Evolutionary conservation across 805 yeast genomes (phyloP), one percentile per base, ranked within the genome.

Genomic region (Komagataella phaffii): DNA sequence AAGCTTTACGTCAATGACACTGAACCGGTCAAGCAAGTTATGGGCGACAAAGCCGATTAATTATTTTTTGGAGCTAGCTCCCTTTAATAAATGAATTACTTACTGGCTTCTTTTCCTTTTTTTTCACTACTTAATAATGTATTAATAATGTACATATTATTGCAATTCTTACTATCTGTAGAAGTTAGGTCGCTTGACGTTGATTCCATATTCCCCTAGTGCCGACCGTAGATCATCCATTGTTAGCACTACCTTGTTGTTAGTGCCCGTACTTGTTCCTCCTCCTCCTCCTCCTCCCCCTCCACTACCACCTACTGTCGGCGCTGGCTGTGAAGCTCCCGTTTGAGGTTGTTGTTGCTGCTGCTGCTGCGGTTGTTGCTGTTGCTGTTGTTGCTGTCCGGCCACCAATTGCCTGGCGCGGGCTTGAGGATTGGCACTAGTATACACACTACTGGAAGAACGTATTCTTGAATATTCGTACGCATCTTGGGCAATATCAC

Each of bases 401-500:
- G 86, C 83, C 60, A 79, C 69, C 51, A 88, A 71, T 36, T 88
- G 91, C 58, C 88, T 77, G 0, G 93, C 95, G 60, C 95, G 74
- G 1, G 81, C 84, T 63, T 87, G 95, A 6, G 96, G 95, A 61
- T 88, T 88, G 47, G 86, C 75, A 3, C 95, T 80, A 59, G 84
- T 83, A 59, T 86, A 82, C n/a, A 90, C 95, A 0, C 96, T 81
- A 10, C 88, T 80, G 3, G 87, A 73, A n/a, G 93, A 87, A 55
- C 98, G 76, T 57, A 93, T 93, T 54, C 98, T 73, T 7, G 96
- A 86, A 63, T 88, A 90, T 64, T 93, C 99, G 63, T 88, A 93
- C 0, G 99, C 97, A 62, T 93, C 98, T 14, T 89, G 88, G 1
- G 99, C 96, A 30, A 93, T 83, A 64, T 93, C 99, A 54, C 90